Evolutionary conservation across 2,329 filamentous ascomycete species (phyloP), one percentile per base, ranked within the genome.

Genomic region (Byssothecium circinans): DNA sequence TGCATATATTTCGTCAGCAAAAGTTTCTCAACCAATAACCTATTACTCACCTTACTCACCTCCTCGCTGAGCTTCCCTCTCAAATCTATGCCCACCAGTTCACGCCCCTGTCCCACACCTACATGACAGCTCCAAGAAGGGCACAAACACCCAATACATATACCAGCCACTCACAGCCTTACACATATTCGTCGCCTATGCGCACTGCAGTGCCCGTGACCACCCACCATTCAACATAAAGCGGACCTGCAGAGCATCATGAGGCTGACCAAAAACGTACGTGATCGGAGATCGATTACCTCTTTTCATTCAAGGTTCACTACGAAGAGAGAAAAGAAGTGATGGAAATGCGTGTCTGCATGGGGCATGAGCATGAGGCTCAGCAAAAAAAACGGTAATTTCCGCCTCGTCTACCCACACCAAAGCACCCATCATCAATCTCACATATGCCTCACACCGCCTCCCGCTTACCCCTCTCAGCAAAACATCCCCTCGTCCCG

Each of bases 91-190:
- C n/a, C n/a, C n/a, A n/a, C n/a, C n/a, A n/a, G n/a, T n/a, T n/a
- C n/a, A n/a, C n/a, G n/a, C n/a, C n/a, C n/a, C n/a, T n/a, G n/a
- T n/a, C n/a, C n/a, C n/a, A n/a, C n/a, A n/a, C n/a, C n/a, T n/a
- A n/a, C n/a, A n/a, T n/a, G n/a, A n/a, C n/a, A n/a, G n/a, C n/a
- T n/a, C n/a, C n/a, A n/a, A n/a, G n/a, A n/a, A n/a, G n/a, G n/a
- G n/a, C n/a, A n/a, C n/a, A n/a, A n/a, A n/a, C n/a, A n/a, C n/a
- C n/a, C n/a, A n/a, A n/a, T n/a, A n/a, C n/a, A n/a, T n/a, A n/a
- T n/a, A 8, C 27, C 45, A 41, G 39, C 53, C 53, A 56, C 48
- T 56, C 47, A 56, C 41, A 53, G 35, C 30, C 11, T 32, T 46
- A 53, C 53, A 56, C 53, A 56, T 56, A 53, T 53, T 33, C 40